Evolutionary conservation across 352 stramenopile species (phyloP).

Genomic region (Albugo candida): DNA sequence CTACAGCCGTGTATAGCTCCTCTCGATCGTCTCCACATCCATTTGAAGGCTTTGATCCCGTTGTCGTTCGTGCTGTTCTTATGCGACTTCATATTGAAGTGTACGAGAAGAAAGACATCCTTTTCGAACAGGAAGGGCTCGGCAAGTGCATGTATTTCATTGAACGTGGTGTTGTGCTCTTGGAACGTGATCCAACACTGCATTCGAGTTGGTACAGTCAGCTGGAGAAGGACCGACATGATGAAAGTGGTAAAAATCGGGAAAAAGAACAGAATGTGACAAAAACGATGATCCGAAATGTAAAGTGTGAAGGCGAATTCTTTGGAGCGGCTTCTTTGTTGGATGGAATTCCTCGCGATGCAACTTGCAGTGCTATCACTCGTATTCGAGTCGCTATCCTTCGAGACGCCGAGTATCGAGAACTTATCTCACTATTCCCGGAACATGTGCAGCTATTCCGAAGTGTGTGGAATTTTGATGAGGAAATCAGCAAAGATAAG

Average conservation of each 20-base stretch:
- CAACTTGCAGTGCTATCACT: conserved; percentile 6
- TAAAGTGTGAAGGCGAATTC: conserved; percentile 2
- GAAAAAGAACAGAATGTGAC: conserved; percentile 2
- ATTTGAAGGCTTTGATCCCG: conserved; percentile 8
- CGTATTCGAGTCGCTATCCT: conserved; percentile 9
- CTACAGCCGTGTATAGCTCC: background rate
- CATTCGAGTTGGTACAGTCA: background rate
- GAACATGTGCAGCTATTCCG: conserved; percentile 7
- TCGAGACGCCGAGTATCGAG: conserved; percentile 6
- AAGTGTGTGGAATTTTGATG: conserved; percentile 2
- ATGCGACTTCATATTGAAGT: conserved; percentile 9
- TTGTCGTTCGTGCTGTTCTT: conserved; percentile 7
- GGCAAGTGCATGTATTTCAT: conserved; percentile 13
- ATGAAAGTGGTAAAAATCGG: background rate
- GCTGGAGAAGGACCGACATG: conserved; percentile 5
- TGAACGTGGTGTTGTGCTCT: conserved; percentile 5
- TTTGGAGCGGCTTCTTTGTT: conserved; percentile 10
- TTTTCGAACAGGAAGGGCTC: conserved; percentile 10
- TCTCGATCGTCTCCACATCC: background rate
- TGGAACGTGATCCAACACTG: background rate
- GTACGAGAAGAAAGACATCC: conserved; percentile 9
- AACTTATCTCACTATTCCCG: conserved; percentile 7
- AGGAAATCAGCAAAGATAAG: too few relatives aligned
- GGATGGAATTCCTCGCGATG: conserved; percentile 10
- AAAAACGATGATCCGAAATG: too few relatives aligned